Evolutionary conservation across 2,329 filamentous ascomycete species (phyloP).

Genomic region (Ophiocordyceps robertsii): DNA sequence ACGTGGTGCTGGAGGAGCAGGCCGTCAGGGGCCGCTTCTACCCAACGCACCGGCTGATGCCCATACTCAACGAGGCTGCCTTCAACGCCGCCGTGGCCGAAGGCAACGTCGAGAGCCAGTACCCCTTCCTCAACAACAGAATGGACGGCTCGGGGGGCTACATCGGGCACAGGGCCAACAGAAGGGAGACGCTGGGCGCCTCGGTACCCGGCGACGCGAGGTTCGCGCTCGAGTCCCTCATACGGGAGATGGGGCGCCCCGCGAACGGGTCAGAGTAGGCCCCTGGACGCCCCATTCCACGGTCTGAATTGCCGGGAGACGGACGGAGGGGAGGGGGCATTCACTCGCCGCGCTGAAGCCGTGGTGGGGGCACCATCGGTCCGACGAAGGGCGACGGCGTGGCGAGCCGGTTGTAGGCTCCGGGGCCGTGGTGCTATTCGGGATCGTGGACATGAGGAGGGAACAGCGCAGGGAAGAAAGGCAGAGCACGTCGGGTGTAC

Average conservation of each 20-base stretch:
- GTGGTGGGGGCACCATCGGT: too few relatives aligned
- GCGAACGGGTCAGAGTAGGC: not conserved
- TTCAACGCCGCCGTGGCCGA: constrained; percentile 23
- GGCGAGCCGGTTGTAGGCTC: too few relatives aligned
- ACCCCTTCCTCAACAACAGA: constrained; percentile 39
- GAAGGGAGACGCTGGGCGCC: constrained; percentile 28
- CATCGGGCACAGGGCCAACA: constrained; percentile 25
- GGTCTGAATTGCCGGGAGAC: too few relatives aligned
- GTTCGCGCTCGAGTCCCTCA: constrained; percentile 20
- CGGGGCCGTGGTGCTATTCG: too few relatives aligned
- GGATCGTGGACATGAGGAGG: too few relatives aligned
- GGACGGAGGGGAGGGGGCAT: too few relatives aligned
- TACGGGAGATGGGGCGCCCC: constrained; percentile 17
- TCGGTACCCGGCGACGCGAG: constrained; percentile 23
- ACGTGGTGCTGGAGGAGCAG: constrained; percentile 31
- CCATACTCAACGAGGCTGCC: constrained; percentile 28
- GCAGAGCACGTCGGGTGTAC: too few relatives aligned
- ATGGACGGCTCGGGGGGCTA: constrained; percentile 26
- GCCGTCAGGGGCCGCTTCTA: constrained; percentile 44
- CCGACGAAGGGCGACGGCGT: too few relatives aligned
- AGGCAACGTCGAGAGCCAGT: constrained; percentile 28
- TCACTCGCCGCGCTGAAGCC: too few relatives aligned
- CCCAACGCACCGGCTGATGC: constrained; percentile 37
- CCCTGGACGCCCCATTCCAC: too few relatives aligned
- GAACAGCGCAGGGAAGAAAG: too few relatives aligned